Evolutionary conservation across 345 rosid species (phyloP), one percentile per base, ranked within the genome.

Genomic region (Syzygium aromaticum): DNA sequence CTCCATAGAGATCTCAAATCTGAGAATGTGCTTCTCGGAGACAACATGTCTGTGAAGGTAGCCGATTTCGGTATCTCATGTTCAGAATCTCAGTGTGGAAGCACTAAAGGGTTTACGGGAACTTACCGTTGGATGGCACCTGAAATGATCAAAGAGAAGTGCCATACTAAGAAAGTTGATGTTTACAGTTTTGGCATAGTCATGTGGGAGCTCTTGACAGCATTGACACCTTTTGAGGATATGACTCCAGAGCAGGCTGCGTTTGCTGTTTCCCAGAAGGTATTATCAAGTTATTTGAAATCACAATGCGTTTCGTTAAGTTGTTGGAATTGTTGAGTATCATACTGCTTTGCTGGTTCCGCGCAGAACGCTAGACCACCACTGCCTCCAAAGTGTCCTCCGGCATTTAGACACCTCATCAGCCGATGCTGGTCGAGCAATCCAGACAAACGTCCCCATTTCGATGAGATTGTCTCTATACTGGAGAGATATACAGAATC

Each of bases 101-200:
- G 90, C 84, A 89, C 93, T 84, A 94, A 92, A 90, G 98, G 96
- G 77, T 94, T 94, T 88, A 94, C 94, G 0, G 95, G 98, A 38
- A 95, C 98, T 25, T 95, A 94, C 87, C 96, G 96, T 21, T 95
- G 98, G 96, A 95, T 95, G 98, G 96, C 98, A 82, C 98, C 96
- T 54, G 98, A 95, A 90, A 95, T 95, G 98, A 94, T 95, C 88
- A 93, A 90, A 89, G 96, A 92, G 89, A 95, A 95, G 87, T 93
- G 88, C 43, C 95, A 95, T 86, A 94, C 96, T 16, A 94, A 93
- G 93, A 95, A 95, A 89, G 96, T 95, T 56, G 98, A 95, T 56
- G 95, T 95, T 84, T 95, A 95, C 89, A 94, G 97, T 90, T 95
- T 94, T 86, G 98, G 97, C 85, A 93, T 95, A 30, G 96, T 95